Base-by-base conservation (phyloP, 2,329 filamentous ascomycete genomes). In the Fusarium sp. region DNA sequence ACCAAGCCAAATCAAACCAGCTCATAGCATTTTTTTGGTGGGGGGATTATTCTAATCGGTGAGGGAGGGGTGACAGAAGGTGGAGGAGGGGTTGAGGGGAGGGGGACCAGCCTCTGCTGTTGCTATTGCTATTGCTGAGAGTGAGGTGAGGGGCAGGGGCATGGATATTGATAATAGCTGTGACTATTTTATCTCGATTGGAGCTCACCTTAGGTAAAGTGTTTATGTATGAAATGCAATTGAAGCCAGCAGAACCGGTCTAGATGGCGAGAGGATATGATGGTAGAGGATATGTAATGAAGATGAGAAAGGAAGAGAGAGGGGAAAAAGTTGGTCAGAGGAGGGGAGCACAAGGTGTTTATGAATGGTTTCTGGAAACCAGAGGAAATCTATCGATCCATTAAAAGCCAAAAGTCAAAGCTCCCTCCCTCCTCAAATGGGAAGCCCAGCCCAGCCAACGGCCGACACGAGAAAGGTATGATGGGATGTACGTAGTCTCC, bases 151-250 rank as follows among this genome's bases (percentile, higher is more conserved):
- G 59, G 61, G 61, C 27, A 54, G 57, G 60, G 60, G 48, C 44
- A 60, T 53, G 60, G 46, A 46, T 38, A 69, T 53, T 69, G 66
- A 60, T 69, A 69, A 64, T 64, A 60, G 44, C 48, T 46, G 48
- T 66, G 60, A 52, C 66, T 70, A 63, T 48, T 46, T 14, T 55
- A 59, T 46, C 59, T 64, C 46, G 59, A 64, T 46, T 60, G 26
- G 55, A 61, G 50, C 73, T 73, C 52, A 75, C 73, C 70, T 75
- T 73, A 60, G 60, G 53, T 61, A 57, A 69, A 54, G 38, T 44
- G 48, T 60, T 63, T 64, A 62, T 61, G 60, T 69, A 64, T 58
- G 55, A 63, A 57, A 32, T 53, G 58, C 59, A 56, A 56, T 61
- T 48, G 57, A 59, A 59, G 66, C 53, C 67, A 67, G 46, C 66